A percentile compares a stretch with the other conserved stretches of the same genome.
Evolutionary conservation across 495 filamentous ascomycete species (phyloP).

Genomic region (Penicillium pancosmium): DNA sequence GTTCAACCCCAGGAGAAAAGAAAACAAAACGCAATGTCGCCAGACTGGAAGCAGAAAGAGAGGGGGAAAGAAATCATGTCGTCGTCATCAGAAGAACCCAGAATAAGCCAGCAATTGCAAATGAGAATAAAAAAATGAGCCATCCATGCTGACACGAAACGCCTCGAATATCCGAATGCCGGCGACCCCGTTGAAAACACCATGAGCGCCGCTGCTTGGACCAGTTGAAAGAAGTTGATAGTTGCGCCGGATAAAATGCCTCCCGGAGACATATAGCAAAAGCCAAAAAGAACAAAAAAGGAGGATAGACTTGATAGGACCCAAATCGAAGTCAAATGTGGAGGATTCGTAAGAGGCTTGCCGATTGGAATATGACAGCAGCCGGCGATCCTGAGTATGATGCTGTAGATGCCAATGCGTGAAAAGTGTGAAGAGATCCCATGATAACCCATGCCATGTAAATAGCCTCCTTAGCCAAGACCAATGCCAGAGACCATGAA

Average conservation of each 20-base stretch:
- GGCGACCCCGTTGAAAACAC: slow-evolving; percentile 33
- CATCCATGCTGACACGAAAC: slow-evolving; percentile 25
- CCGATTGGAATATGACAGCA: neutral
- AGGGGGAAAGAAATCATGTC: slow-evolving; percentile 19
- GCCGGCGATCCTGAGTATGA: slow-evolving; percentile 5
- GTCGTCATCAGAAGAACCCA: slow-evolving; percentile 20
- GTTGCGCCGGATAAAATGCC: slow-evolving; percentile 14
- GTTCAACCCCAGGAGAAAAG: neutral
- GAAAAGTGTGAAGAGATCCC: slow-evolving; percentile 21
- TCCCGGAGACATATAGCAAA: slow-evolving; percentile 8
- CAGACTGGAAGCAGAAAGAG: neutral
- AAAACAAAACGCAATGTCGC: neutral
- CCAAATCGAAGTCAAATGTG: slow-evolving; percentile 9
- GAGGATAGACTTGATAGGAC: neutral
- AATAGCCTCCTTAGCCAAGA: slow-evolving; percentile 11
- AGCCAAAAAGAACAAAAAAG: slow-evolving; percentile 3
- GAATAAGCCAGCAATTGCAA: slow-evolving; percentile 10
- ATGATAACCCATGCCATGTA: slow-evolving; percentile 30
- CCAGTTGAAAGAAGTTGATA: slow-evolving; percentile 20
- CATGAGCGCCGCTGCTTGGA: slow-evolving; percentile 44
- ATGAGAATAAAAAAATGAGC: slow-evolving; percentile 12
- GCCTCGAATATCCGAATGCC: slow-evolving; percentile 19
- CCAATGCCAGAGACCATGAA: slow-evolving; percentile 27
- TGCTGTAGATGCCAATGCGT: slow-evolving; percentile 42
- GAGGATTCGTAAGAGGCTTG: neutral